Conservation (phyloP, 257 asterid species). For the Petunia secreta region DNA sequence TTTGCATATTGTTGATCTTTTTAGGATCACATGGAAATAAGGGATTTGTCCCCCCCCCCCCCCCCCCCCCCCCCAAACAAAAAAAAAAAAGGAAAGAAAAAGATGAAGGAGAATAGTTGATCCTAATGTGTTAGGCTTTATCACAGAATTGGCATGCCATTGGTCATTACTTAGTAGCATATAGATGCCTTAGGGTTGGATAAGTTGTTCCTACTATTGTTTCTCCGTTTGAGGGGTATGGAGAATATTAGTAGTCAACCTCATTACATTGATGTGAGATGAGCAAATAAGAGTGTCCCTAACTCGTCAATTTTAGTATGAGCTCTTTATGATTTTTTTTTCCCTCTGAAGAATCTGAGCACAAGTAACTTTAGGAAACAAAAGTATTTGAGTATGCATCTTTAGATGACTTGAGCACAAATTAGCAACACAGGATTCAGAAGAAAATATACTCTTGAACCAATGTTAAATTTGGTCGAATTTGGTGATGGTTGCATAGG, state of each 20-base stretch:
- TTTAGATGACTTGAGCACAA: neutral
- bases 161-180: neutral
- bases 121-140: neutral
- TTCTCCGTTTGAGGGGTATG: neutral
- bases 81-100: neutral
- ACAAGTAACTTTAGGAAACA: neutral
- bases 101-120: neutral
- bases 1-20: neutral
- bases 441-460: neutral
- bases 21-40: neutral
- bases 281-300: neutral
- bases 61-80: too few species aligned
- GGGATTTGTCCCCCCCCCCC: neutral
- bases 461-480: neutral
- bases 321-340: neutral
- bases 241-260: neutral
- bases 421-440: neutral
- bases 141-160: neutral
- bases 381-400: neutral
- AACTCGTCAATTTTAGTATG: neutral
- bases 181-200: neutral
- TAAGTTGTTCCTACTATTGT: neutral
- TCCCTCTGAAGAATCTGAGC: neutral
- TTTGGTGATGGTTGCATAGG: neutral
- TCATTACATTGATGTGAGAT: neutral